phyloP scores from a whole-genome alignment of 352 stramenopile species.

The Achlya hypogyna region DNA sequence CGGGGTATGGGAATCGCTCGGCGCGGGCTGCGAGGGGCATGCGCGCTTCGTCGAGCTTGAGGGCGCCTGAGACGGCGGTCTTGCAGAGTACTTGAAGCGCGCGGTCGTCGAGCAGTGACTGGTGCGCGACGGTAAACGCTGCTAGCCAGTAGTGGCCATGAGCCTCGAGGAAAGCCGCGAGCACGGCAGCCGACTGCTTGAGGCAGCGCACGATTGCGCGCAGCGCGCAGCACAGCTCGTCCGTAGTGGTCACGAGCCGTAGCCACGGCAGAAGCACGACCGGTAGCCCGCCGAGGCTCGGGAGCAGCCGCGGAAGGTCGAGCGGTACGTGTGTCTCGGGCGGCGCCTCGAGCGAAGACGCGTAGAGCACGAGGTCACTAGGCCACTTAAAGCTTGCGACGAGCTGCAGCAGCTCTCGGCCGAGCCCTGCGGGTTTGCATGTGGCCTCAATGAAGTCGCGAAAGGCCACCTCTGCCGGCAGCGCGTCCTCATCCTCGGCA shows the following conservation, averaged over 20 bases:
- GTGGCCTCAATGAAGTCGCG: constrained; percentile 45
- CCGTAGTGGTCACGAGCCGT: constrained; percentile 35
- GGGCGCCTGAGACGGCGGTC: constrained; percentile 39
- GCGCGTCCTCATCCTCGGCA: constrained; percentile 26
- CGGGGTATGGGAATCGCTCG: constrained; percentile 17
- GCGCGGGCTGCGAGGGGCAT: not conserved
- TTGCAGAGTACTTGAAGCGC: constrained; percentile 35
- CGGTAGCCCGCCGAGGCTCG: constrained; percentile 45
- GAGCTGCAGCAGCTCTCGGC: constrained; percentile 45
- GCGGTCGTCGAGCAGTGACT: constrained; percentile 38
- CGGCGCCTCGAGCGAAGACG: constrained; percentile 51
- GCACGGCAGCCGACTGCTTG: constrained; percentile 42
- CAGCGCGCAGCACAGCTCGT: constrained; percentile 40
- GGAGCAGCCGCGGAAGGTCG: constrained; percentile 46
- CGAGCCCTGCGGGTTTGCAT: constrained; percentile 51
- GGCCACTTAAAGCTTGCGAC: constrained; percentile 49
- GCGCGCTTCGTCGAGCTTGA: not conserved
- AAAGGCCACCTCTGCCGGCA: constrained; percentile 35
- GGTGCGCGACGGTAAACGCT: constrained; percentile 31
- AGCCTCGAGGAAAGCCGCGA: constrained; percentile 52
- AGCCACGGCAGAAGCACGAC: constrained; percentile 55
- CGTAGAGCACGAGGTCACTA: constrained; percentile 48
- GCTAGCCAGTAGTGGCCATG: constrained; percentile 49
- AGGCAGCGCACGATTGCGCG: constrained; percentile 38
- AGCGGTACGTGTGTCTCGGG: constrained; percentile 25